Evolutionary conservation across 192 early-diverging fungal species (phyloP).

Genomic region (Coemansia furcata): DNA sequence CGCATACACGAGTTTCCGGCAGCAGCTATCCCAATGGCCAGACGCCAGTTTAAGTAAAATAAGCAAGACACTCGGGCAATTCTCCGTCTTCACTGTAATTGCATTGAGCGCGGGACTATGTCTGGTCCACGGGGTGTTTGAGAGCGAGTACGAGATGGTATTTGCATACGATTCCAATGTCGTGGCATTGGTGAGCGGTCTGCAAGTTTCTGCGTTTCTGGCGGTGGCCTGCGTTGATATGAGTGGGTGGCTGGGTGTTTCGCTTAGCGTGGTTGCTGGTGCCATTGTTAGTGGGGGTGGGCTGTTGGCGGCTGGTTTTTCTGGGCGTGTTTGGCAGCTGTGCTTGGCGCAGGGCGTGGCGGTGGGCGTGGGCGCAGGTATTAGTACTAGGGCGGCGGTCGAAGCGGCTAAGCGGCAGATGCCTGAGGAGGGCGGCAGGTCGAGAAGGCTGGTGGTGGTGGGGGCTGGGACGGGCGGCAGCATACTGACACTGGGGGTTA

Average conservation of each 20-base stretch:
- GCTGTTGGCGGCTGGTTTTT: slow-evolving; percentile 35
- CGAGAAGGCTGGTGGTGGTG: neutral
- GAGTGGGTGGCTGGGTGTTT: neutral
- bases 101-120: slow-evolving; percentile 20
- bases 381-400: slow-evolving; percentile 31
- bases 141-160: slow-evolving; percentile 9
- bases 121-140: slow-evolving; percentile 20
- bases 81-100: neutral
- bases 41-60: neutral
- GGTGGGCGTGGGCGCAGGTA: slow-evolving; percentile 55
- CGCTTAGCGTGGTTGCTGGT: neutral
- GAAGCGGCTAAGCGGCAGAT: neutral
- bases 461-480: slow-evolving; percentile 21
- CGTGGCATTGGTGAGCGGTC: slow-evolving; percentile 11
- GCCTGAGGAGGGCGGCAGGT: neutral
- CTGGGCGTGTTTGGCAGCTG: slow-evolving; percentile 59
- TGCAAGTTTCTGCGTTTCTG: slow-evolving; percentile 12
- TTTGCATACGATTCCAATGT: neutral
- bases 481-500: slow-evolving; percentile 9
- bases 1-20: neutral
- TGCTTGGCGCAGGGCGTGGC: slow-evolving; percentile 61
- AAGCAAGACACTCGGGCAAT: neutral
- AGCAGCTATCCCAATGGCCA: neutral
- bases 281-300: slow-evolving; percentile 16
- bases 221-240: neutral